A percentile compares a stretch with the other conserved stretches of the same genome.
phyloP scores from a whole-genome alignment of 2,329 filamentous ascomycete genomes.

The Bipolaris sorokiniana region DNA sequence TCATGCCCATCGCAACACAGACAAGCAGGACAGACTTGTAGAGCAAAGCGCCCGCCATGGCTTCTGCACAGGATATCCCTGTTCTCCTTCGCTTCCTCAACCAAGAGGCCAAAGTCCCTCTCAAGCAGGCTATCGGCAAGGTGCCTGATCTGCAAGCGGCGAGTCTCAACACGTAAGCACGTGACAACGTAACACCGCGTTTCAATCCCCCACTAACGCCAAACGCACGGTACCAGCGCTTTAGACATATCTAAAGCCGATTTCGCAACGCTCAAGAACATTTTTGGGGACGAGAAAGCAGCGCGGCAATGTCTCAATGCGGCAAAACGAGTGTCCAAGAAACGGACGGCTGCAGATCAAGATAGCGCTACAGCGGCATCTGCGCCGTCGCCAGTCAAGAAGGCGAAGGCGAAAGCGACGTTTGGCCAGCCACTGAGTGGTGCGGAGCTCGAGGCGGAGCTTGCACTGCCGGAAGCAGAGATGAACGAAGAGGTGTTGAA shows the following conservation, averaged over 20 bases:
- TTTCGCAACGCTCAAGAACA: conserved; percentile 50
- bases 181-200: conserved; percentile 31
- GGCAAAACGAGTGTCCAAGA: conserved; percentile 63
- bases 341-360: conserved; percentile 54
- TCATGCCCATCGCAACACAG: conserved; percentile 3
- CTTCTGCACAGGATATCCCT: conserved; percentile 51
- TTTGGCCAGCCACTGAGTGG: conserved; percentile 50
- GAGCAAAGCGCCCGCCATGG: conserved; percentile 27
- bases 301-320: conserved; percentile 64
- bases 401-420: conserved; percentile 38
- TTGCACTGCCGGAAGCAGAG: conserved; percentile 63
- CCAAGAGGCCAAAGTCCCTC: conserved; percentile 63
- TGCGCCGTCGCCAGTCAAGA: conserved; percentile 40
- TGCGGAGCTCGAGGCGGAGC: conserved; percentile 66
- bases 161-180: conserved; percentile 59
- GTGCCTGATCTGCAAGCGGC: conserved; percentile 60
- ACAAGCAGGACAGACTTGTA: neutral
- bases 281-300: conserved; percentile 60
- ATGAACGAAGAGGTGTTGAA: conserved; percentile 66
- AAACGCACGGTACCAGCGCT: conserved; percentile 36
- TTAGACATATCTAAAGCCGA: conserved; percentile 59
- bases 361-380: conserved; percentile 7
- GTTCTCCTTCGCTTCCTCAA: conserved; percentile 63
- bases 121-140: conserved; percentile 62
- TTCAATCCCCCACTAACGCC: conserved; percentile 11